A percentile compares a stretch with the other conserved stretches of the same genome.
Conservation (phyloP, 306 rosid species). For the Cercis canadensis region DNA sequence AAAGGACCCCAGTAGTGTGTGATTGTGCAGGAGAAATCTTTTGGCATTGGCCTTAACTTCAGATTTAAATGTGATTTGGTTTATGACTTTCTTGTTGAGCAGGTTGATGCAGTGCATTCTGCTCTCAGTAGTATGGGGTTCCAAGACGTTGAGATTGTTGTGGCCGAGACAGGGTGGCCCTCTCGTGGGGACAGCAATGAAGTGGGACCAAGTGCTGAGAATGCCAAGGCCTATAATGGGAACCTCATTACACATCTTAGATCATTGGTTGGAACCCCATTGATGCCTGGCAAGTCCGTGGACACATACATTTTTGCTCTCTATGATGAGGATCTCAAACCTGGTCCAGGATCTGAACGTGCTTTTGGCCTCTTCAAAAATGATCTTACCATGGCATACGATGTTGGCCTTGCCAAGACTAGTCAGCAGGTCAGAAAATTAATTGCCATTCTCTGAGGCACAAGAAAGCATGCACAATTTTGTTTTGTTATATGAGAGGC, state of each 20-base stretch:
- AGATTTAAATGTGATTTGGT: neutral
- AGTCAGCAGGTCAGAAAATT: slow-evolving; percentile 61
- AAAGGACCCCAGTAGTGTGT: slow-evolving; percentile 8
- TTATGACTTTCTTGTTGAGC: slow-evolving; percentile 17
- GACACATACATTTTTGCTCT: slow-evolving; percentile 71
- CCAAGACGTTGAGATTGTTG: slow-evolving; percentile 61
- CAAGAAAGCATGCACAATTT: no score
- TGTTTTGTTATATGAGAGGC: no score
- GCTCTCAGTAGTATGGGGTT: slow-evolving; percentile 59
- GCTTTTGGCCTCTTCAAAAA: slow-evolving; percentile 71
- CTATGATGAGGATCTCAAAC: slow-evolving; percentile 71
- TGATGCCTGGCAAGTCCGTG: slow-evolving; percentile 80
- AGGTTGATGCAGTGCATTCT: slow-evolving; percentile 77
- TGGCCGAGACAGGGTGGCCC: slow-evolving; percentile 87
- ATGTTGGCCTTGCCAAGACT: slow-evolving; percentile 62
- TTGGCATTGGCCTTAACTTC: neutral
- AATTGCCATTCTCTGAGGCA: neutral
- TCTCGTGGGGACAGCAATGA: slow-evolving; percentile 66
- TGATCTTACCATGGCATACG: slow-evolving; percentile 59
- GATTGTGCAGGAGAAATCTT: no score
- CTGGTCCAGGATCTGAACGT: slow-evolving; percentile 70
- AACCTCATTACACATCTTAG: slow-evolving; percentile 78
- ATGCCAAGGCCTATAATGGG: slow-evolving; percentile 73
- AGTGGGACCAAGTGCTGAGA: slow-evolving; percentile 60
- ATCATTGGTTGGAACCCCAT: slow-evolving; percentile 75